Evolutionary conservation across 805 yeast species (phyloP), one percentile per base, ranked within the genome.

Genomic region (Clavispora fructus): DNA sequence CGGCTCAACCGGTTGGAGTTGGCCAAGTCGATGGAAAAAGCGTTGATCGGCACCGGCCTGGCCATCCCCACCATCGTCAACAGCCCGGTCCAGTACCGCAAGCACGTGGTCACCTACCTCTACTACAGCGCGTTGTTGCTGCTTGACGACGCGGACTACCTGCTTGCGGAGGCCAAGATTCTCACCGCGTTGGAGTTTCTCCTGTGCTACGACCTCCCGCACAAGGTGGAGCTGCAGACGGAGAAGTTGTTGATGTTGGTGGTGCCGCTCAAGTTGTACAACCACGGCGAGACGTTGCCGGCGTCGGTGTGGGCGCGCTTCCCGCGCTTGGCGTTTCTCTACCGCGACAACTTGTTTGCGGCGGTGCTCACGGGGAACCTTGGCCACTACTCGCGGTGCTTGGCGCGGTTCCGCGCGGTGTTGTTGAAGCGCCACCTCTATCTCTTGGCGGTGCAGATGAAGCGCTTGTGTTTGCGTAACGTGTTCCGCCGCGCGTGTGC

Each of bases 11-110:
- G 85, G 57, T 69, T 77, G 35, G 89, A 88, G 54, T 74, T 88
- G 61, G 89, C 92, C 30, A 81, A 80, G 54, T 83, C 86, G 42
- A 73, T 88, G 50, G 82, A 86, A 48, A 82, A 82, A 59, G 95
- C 87, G 1, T 65, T 87, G 30, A 72, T 70, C 28, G 78, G 83
- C 12, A 74, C 82, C 40, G 62, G 71, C 17, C 63, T 63, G 26
- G 77, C 77, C 40, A 63, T 85, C 40, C 92, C 92, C 49, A 49
- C 56, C 26, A 44, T 51, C 40, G 48, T 49, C 41, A 41, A 52
- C 43, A 64, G 63, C 35, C 65, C 64, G 31, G 84, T 83, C 42
- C 71, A 48, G 38, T 54, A 53, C 49, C 54, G 55, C 25, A 47
- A 44, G 38, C 50, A 55, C 40, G 44, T 79, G 3, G 78, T 83